A percentile compares a stretch with the other conserved stretches of the same genome.
Evolutionary conservation across 2,329 filamentous ascomycete species (phyloP).

Genomic region (Trichoderma brevicompactum): DNA sequence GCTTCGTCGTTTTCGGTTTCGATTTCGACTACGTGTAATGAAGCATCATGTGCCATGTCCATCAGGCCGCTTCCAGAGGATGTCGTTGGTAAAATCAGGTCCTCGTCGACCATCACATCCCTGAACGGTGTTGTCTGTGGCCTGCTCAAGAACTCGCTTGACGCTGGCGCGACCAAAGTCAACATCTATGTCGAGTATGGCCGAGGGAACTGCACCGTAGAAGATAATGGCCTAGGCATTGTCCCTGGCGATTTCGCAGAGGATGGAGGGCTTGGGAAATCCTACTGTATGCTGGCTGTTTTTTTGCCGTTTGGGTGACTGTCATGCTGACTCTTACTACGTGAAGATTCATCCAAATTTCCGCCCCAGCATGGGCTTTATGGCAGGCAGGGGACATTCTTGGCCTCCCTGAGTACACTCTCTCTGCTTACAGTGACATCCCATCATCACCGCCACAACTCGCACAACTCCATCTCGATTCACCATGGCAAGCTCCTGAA

Average conservation of each 20-base stretch:
- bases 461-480: conserved; percentile 67
- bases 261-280: conserved; percentile 71
- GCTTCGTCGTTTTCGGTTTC: neutral
- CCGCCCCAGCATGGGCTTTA: conserved; percentile 53
- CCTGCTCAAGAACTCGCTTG: conserved; percentile 81
- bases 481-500: conserved; percentile 70
- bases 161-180: conserved; percentile 73
- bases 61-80: conserved; percentile 72
- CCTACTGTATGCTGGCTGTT: conserved; percentile 65
- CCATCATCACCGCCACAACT: conserved; percentile 62
- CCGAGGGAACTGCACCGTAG: conserved; percentile 75
- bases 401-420: conserved; percentile 75
- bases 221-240: conserved; percentile 86
- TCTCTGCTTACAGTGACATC: conserved; percentile 80
- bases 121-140: conserved; percentile 73
- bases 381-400: conserved; percentile 73
- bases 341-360: conserved; percentile 77
- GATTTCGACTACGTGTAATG: conserved; percentile 29
- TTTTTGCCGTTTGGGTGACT: neutral
- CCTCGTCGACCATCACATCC: conserved; percentile 77
- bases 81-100: conserved; percentile 79
- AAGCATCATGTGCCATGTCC: conserved; percentile 51
- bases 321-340: conserved; percentile 27
- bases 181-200: conserved; percentile 73
- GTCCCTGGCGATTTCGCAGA: conserved; percentile 70